Evolutionary conservation across 139 green algal species (phyloP), one percentile per base, ranked within the genome.

Genomic region (Chlamydomonas sp.): DNA sequence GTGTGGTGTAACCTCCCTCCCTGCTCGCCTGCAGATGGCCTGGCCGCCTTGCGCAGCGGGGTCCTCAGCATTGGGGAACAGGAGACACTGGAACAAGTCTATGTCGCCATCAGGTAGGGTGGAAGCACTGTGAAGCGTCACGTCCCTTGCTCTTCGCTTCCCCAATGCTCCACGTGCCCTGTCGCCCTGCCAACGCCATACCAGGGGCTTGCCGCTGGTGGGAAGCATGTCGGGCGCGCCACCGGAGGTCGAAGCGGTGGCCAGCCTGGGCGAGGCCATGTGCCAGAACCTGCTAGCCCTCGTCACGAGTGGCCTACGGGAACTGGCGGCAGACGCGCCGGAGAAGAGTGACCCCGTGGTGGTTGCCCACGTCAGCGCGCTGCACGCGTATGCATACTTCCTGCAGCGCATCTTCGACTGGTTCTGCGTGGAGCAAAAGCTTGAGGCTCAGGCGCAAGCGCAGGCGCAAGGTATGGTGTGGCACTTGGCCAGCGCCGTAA

Each of bases 381-480:
- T 87, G 2, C 83, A 87, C 17, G 83, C 61, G 1, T 87, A 80
- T 73, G 14, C 49, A 7, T 87, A 68, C 49, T 80, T 87, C 62
- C 62, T 87, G 8, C 57, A 78, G 2, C 5, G 14, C 63, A 63
- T 87, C 5, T 18, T 67, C 61, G 17, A 20, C 4, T 57, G 60
- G 3, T 15, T 59, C 8, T 63, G n/a, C n/a, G n/a, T 67, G 9
- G n/a, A 12, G 2, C 10, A 6, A 15, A 62, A 31, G 4, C 2
- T 63, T 8, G 61, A 86, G 7, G 67, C 10, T 31, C 57, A 87
- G n/a, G 73, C 31, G 59, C 7, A 76, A 87, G 72, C 67, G 8
- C 12, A 49, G 31, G 68, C 68, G 15, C 10, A 74, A 31, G 68
- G 68, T 49, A 49, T 49, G 31, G 31, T 49, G 31, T 49, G 31